These are phyloP conservation scores for Rhodotorula sp. DNA, from an alignment of 1,284 basidiomycete species.

Conservation along the genomic window DNA sequence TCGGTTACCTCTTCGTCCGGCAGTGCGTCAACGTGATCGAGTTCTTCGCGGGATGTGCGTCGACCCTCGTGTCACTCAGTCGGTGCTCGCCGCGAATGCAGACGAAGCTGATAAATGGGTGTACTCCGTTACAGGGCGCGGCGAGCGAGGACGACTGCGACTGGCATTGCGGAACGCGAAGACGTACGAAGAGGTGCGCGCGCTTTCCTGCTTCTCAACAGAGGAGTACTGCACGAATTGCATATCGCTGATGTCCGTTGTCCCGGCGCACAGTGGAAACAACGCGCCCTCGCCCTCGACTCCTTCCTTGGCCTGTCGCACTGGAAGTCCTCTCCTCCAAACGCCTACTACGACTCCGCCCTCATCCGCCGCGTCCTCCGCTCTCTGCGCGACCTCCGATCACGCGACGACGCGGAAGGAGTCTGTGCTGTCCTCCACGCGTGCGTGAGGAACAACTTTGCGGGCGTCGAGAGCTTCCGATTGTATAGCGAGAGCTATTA, in stretches of 20 bases:
- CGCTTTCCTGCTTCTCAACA: neutral
- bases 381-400: slow-evolving; percentile 62
- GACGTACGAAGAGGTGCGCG: slow-evolving; percentile 59
- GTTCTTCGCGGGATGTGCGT: slow-evolving; percentile 79
- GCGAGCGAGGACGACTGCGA: slow-evolving; percentile 73
- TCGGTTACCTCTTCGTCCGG: slow-evolving; percentile 75
- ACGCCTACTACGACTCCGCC: slow-evolving; percentile 84
- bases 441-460: slow-evolving; percentile 90
- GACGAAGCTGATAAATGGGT: too few species aligned
- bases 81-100: neutral
- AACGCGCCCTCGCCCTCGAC: slow-evolving; percentile 74
- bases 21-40: slow-evolving; percentile 93
- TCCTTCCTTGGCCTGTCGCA: slow-evolving; percentile 72
- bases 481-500: slow-evolving; percentile 81
- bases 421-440: slow-evolving; percentile 88
- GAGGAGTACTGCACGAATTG: too few species aligned
- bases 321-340: slow-evolving; percentile 81
- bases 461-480: slow-evolving; percentile 83
- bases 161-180: slow-evolving; percentile 69
- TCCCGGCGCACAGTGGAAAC: slow-evolving; percentile 69
- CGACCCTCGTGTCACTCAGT: neutral
- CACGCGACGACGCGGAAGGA: slow-evolving; percentile 74
- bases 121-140: slow-evolving; percentile 62
- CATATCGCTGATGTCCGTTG: too few species aligned
- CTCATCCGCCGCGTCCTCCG: slow-evolving; percentile 69